A percentile compares a stretch with the other conserved stretches of the same genome.
phyloP scores from a whole-genome alignment of 495 filamentous ascomycete species.

The Evernia prunastri region DNA sequence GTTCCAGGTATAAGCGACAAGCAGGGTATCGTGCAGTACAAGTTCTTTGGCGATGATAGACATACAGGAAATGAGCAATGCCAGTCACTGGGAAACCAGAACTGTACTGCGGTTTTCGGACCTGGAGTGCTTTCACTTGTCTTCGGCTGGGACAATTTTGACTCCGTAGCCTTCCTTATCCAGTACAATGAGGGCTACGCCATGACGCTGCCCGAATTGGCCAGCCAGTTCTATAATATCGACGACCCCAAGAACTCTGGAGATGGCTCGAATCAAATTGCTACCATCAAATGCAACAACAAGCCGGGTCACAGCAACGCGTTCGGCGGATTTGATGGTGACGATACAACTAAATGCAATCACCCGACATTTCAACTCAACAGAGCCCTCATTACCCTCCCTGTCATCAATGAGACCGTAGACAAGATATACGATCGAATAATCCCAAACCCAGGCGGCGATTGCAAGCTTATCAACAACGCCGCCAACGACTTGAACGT shows the following conservation, averaged over 20 bases:
- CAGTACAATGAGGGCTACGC: conserved; percentile 14
- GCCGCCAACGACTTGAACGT: conserved; percentile 7
- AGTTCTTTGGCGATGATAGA: background rate
- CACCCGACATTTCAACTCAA: background rate
- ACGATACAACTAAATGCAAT: background rate
- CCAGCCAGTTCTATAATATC: conserved; percentile 5
- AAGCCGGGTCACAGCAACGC: background rate
- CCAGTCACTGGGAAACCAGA: background rate
- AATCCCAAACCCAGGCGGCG: conserved; percentile 14
- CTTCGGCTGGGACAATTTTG: conserved; percentile 11
- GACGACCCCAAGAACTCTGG: background rate
- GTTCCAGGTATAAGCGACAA: background rate
- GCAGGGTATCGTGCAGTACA: background rate
- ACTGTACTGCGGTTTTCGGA: conserved; percentile 12
- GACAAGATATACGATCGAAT: conserved; percentile 15
- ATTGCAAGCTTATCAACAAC: conserved; percentile 18
- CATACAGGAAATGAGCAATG: conserved; percentile 7
- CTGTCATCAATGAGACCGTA: conserved; percentile 15
- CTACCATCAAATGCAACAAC: background rate
- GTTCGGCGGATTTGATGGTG: background rate
- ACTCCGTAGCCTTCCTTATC: conserved; percentile 8
- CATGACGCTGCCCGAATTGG: conserved; percentile 12
- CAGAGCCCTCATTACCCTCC: conserved; percentile 4
- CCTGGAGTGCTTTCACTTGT: conserved; percentile 3
- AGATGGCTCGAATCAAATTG: background rate